These are phyloP conservation scores for Ulota crispa DNA, from an alignment of 225 moss, liverwort and hornwort species.

Conservation along the genomic window DNA sequence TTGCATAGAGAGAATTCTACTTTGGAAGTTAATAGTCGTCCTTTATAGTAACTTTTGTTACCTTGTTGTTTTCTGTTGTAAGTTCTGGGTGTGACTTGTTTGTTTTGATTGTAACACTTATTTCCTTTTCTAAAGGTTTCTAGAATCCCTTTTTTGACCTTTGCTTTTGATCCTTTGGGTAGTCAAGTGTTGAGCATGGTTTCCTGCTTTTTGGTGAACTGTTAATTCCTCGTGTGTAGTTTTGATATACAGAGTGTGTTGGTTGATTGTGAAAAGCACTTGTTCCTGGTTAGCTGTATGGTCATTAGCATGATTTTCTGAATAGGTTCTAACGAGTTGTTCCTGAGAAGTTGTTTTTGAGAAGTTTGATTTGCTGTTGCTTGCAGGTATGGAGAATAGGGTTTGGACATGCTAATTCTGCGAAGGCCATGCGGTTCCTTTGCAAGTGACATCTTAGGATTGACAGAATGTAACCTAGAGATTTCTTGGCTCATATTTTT, in stretches of 20 bases:
- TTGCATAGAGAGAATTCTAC: too few species aligned
- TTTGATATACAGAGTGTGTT: not conserved
- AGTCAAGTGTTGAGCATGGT: not conserved
- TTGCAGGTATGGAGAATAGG: conserved; percentile 20
- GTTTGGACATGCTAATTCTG: not conserved
- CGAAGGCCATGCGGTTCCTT: conserved; percentile 5
- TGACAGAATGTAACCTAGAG: not conserved
- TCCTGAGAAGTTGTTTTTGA: not conserved
- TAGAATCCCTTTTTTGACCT: not conserved
- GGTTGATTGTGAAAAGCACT: not conserved
- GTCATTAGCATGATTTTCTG: not conserved
- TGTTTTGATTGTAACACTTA: not conserved
- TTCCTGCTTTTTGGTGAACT: not conserved
- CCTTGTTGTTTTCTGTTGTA: not conserved
- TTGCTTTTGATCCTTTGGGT: not conserved
- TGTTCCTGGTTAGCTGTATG: not conserved
- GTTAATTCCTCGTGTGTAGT: not conserved
- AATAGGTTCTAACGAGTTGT: not conserved
- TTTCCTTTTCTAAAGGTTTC: not conserved
- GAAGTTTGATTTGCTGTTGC: not conserved
- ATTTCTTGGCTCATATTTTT: too few species aligned
- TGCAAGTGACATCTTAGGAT: not conserved
- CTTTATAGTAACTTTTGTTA: not conserved
- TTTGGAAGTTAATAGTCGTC: not conserved
- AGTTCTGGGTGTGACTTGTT: not conserved